Conservation (phyloP, 305 asterid genomes). For the Solanum hybrid region DNA sequence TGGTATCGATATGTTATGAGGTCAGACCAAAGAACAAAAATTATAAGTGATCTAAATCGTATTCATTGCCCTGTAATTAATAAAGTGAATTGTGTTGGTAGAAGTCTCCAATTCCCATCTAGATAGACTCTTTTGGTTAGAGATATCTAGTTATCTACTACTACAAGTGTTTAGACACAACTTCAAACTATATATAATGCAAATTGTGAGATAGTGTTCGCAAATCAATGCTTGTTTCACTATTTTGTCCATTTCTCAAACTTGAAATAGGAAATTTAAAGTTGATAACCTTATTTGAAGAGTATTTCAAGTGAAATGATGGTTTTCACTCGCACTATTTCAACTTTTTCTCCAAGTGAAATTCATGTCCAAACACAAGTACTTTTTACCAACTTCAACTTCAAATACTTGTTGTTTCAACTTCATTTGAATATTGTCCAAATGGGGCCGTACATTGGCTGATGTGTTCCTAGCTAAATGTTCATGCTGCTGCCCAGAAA, state of each 20-base stretch:
- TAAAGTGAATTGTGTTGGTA: neutral
- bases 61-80: neutral
- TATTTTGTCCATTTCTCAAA: neutral
- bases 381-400: neutral
- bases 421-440: neutral
- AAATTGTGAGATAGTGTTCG: neutral
- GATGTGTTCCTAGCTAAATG: neutral
- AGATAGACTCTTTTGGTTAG: neutral
- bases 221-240: neutral
- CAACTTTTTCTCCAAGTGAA: neutral
- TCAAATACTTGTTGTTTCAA: neutral
- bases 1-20: neutral
- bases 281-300: neutral
- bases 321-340: neutral
- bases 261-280: neutral
- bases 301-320: neutral
- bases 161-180: neutral
- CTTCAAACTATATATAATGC: neutral
- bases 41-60: neutral
- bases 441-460: neutral
- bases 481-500: neutral
- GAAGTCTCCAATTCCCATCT: neutral
- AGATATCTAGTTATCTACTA: neutral
- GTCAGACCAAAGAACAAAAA: neutral
- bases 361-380: neutral